phyloP scores from a whole-genome alignment of 805 yeast species.

The Candida dendrica region DNA sequence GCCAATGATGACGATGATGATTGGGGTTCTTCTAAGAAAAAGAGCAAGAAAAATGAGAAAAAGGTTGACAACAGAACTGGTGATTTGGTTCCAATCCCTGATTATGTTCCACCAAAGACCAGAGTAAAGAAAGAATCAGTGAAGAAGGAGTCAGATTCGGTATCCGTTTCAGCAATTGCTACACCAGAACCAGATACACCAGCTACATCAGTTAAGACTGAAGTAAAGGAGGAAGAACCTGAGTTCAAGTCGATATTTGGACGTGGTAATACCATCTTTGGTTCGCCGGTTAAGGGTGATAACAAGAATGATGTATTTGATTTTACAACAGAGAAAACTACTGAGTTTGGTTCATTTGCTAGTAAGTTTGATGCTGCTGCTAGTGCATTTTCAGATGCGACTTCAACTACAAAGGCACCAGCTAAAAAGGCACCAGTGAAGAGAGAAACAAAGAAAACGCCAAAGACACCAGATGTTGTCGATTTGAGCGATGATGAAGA shows the following conservation, averaged over 20 bases:
- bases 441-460: neutral
- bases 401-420: constrained; percentile 3
- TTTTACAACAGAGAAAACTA: constrained; percentile 1
- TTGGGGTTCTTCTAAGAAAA: constrained; percentile 8
- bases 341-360: constrained; percentile 1
- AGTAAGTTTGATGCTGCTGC: constrained; percentile 5
- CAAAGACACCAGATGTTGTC: neutral
- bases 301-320: constrained; percentile 6
- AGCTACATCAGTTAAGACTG: constrained; percentile 8
- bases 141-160: neutral
- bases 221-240: constrained; percentile 15
- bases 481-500: constrained; percentile 4
- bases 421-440: neutral
- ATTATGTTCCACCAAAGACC: constrained; percentile 9
- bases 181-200: constrained; percentile 8
- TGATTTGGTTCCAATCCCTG: constrained; percentile 19
- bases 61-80: constrained; percentile 14
- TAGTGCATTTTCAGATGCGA: constrained; percentile 3
- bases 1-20: constrained; percentile 20
- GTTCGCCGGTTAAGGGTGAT: constrained; percentile 16
- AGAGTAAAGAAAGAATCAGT: constrained; percentile 3
- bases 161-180: neutral
- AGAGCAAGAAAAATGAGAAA: constrained; percentile 10
- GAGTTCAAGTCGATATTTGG: constrained; percentile 31
- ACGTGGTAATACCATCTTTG: constrained; percentile 20